These are phyloP conservation scores for Cryptosporidium sp. DNA, from an alignment of 169 alveolate genomes.

Conservation along the genomic window DNA sequence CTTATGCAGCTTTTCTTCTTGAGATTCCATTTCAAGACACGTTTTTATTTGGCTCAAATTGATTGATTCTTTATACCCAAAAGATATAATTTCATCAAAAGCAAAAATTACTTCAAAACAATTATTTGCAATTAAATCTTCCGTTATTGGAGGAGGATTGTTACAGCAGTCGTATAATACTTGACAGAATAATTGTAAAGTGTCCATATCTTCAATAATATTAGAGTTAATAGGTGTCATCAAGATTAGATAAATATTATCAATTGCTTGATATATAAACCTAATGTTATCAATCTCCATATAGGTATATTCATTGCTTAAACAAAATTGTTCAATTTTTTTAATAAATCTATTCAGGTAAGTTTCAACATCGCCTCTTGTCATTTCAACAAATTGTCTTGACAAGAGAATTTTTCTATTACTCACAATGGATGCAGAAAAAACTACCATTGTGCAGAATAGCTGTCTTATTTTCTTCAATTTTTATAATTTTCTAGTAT, in stretches of 20 bases:
- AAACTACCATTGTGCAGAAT: slow-evolving; percentile 81
- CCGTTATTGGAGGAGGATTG: slow-evolving; percentile 81
- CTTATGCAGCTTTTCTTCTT: slow-evolving; percentile 87
- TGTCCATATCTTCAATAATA: slow-evolving; percentile 91
- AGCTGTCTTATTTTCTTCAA: neutral
- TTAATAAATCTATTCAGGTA: slow-evolving; percentile 74
- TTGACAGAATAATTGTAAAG: slow-evolving; percentile 86
- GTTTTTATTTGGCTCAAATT: slow-evolving; percentile 88
- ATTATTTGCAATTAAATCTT: slow-evolving; percentile 84
- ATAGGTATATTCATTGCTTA: slow-evolving; percentile 86
- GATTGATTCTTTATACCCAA: slow-evolving; percentile 89
- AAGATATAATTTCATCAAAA: slow-evolving; percentile 88
- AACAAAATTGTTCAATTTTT: slow-evolving; percentile 16
- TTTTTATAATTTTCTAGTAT: neutral
- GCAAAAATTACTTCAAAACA: slow-evolving; percentile 89
- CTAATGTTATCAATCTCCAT: slow-evolving; percentile 88
- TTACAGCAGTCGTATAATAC: slow-evolving; percentile 80
- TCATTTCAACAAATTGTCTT: slow-evolving; percentile 89
- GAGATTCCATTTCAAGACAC: slow-evolving; percentile 91
- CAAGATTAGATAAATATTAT: slow-evolving; percentile 85
- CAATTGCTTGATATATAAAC: slow-evolving; percentile 90
- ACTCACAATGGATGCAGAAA: slow-evolving; percentile 84
- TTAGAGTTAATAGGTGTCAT: slow-evolving; percentile 88
- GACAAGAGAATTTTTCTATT: slow-evolving; percentile 87
- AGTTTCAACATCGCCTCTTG: slow-evolving; percentile 88